Base-by-base conservation (phyloP, 2,329 filamentous ascomycete genomes). In the Clonostachys chloroleuca region DNA sequence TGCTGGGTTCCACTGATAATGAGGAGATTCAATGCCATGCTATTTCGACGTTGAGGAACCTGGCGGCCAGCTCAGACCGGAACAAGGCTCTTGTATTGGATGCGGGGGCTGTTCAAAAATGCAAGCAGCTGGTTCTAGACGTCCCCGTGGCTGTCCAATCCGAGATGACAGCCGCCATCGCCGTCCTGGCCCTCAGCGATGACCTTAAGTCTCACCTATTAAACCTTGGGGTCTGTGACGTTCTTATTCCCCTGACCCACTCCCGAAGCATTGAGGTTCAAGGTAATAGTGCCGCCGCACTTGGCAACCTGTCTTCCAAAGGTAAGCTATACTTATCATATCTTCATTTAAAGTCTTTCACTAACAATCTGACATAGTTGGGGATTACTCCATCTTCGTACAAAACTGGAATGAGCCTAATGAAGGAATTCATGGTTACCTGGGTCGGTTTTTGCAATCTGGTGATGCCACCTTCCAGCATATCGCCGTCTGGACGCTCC, bases 101-200 rank as follows among this genome's bases (percentile, higher is more conserved):
- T 67, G 94, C 94, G 34, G 94, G 94, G 20, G 94, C 94, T 3
- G 94, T 99, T 37, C 91, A 97, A 64, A 97, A 97, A 67, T 99
- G 94, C 83, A 97, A 96, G 70, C 90, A 97, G 62, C 78, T 99
- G 45, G 92, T 99, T 20, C 75, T 99, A 16, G 86, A 95, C 47
- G 94, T 97, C 4, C 91, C 94, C 0, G 79, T 97, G 43, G 92
- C 89, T 37, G 94, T 99, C 3, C 94, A 99, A 65, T 96, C 92
- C 3, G 94, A 99, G 67, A 99, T 99, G 94, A 99, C 94, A 5
- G 94, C 94, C n/a, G 94, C 94, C 2, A 96, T 99, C 67, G 94
- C 94, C 36, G 94, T 99, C 13, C 78, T 99, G 53, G 94, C 94
- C 16, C 73, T 99, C 45, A 96, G 92, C 57, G 94, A 99, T 59